phyloP scores from a whole-genome alignment of 148 eudicot genomes.

The Agrostemma githago region DNA sequence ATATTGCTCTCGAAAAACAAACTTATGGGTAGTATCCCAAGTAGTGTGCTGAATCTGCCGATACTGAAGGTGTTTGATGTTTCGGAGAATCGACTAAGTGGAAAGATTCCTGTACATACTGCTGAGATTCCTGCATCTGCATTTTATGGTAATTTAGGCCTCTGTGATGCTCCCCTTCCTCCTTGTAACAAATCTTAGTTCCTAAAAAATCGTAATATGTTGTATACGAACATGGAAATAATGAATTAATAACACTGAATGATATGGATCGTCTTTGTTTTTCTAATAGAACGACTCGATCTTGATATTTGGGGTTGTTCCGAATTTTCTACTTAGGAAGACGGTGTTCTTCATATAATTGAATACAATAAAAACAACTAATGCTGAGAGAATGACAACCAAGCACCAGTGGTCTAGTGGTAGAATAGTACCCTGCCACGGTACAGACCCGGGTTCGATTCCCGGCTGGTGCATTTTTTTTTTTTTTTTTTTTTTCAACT shows the following conservation, averaged over 20 bases:
- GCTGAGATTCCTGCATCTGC: constrained; percentile 41
- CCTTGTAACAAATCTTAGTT: constrained; percentile 30
- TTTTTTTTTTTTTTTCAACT: background rate
- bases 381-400: background rate
- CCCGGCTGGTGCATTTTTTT: constrained; percentile 36
- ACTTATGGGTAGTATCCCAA: constrained; percentile 50
- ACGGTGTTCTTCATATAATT: no score
- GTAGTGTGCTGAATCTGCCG: constrained; percentile 38
- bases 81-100: constrained; percentile 51
- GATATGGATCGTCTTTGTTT: no score
- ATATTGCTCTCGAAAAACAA: constrained; percentile 44
- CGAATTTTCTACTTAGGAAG: no score
- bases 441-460: constrained; percentile 48
- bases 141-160: constrained; percentile 55
- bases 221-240: no score
- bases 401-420: constrained; percentile 47
- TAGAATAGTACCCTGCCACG: constrained; percentile 50
- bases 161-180: constrained; percentile 77
- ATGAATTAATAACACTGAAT: no score
- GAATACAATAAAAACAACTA: no score
- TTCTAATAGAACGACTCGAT: no score
- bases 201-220: no score
- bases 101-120: constrained; percentile 56
- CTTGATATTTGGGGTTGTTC: no score
- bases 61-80: constrained; percentile 46